phyloP scores from a whole-genome alignment of 352 stramenopile species.

The Phytophthora multivora region DNA sequence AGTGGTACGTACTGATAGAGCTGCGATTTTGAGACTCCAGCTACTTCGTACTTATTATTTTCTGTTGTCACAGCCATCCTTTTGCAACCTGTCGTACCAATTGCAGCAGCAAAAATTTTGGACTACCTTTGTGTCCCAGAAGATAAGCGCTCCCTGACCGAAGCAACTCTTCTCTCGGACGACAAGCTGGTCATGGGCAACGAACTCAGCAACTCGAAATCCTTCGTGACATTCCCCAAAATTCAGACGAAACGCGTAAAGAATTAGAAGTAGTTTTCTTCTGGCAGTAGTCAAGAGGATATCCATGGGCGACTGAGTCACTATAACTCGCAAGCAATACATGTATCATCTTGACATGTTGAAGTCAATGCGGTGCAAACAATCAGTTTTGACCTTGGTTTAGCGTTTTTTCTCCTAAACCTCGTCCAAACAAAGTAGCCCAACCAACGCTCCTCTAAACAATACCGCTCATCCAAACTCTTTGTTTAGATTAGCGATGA shows the following conservation, averaged over 20 bases:
- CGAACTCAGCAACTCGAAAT: conserved; percentile 56
- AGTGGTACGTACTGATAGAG: conserved; percentile 43
- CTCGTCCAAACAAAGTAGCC: not conserved
- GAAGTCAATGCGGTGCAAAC: too few species aligned
- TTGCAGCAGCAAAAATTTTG: conserved; percentile 64
- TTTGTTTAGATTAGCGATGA: not conserved
- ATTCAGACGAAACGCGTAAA: conserved; percentile 35
- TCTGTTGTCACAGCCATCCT: conserved; percentile 57
- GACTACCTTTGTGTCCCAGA: conserved; percentile 66
- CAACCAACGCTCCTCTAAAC: not conserved
- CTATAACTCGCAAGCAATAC: not conserved
- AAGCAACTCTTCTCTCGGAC: conserved; percentile 54
- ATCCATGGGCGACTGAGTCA: not conserved
- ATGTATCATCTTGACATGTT: not conserved
- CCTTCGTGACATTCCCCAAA: conserved; percentile 75
- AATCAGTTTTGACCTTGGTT: too few species aligned
- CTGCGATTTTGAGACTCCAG: not conserved
- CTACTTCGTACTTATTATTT: not conserved
- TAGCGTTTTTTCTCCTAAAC: too few species aligned
- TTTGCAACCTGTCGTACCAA: conserved; percentile 68
- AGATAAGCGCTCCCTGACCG: conserved; percentile 50
- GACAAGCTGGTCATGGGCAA: conserved; percentile 39
- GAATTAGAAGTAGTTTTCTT: not conserved
- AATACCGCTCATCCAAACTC: not conserved
- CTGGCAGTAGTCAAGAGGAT: not conserved